phyloP scores from a whole-genome alignment of 2,329 filamentous ascomycete species.

The Claviceps pusilla region DNA sequence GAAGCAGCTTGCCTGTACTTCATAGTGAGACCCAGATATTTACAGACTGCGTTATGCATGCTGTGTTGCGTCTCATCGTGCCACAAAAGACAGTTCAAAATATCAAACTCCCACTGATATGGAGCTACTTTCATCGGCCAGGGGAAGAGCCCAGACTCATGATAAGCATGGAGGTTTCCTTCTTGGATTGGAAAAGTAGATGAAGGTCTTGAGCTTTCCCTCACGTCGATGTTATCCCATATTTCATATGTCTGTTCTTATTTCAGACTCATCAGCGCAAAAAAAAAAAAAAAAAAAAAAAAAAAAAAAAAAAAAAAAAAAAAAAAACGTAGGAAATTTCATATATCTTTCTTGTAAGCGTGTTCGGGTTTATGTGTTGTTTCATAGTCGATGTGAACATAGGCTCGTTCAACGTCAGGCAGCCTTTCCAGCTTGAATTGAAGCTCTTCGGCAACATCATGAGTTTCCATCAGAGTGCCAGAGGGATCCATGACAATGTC shows the following conservation, averaged over 20 bases:
- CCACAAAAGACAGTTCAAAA: too few species aligned
- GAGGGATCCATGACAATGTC: slow-evolving; percentile 84
- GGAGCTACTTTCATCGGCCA: too few species aligned
- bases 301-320: neutral
- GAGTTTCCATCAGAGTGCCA: slow-evolving; percentile 59
- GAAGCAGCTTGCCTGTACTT: too few species aligned
- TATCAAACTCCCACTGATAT: too few species aligned
- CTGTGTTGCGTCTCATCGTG: too few species aligned
- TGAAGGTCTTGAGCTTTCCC: neutral
- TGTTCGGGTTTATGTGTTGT: slow-evolving; percentile 89
- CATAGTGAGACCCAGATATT: too few species aligned
- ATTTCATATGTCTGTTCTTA: too few species aligned
- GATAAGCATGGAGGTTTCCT: too few species aligned
- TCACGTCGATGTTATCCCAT: neutral
- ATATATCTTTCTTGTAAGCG: slow-evolving; percentile 46
- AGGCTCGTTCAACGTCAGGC: slow-evolving; percentile 82
- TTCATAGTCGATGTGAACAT: slow-evolving; percentile 96
- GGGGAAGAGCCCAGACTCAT: too few species aligned
- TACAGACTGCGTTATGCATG: too few species aligned
- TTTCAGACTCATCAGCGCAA: too few species aligned
- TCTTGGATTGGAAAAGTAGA: neutral
- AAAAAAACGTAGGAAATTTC: neutral
- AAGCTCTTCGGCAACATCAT: slow-evolving; percentile 85
- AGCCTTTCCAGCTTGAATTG: slow-evolving; percentile 89
- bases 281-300: neutral